Percentiles rank a stretch among this genome's conserved stretches.
These are phyloP conservation scores for Apophysomyces sp. DNA, from an alignment of 371 early-diverging fungal species.

Conservation along the genomic window DNA sequence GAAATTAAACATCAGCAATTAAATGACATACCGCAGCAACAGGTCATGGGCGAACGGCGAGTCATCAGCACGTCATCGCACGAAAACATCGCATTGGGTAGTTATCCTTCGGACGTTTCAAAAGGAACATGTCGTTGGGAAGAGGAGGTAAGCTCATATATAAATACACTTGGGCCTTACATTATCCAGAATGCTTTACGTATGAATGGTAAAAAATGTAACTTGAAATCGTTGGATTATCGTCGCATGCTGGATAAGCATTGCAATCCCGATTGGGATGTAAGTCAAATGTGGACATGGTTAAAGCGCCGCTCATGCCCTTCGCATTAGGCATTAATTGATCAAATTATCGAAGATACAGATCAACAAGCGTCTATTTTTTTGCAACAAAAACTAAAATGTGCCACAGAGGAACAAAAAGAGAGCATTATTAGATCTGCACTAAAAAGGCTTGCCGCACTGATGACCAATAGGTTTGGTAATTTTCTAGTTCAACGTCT, in stretches of 20 bases:
- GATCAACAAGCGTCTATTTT: conserved; percentile 80
- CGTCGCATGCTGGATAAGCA: conserved; percentile 32
- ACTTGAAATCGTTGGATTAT: conserved; percentile 13
- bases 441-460: conserved; percentile 49
- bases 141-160: conserved; percentile 5
- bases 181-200: neutral
- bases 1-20: neutral
- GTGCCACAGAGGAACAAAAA: conserved; percentile 53
- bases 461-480: conserved; percentile 79
- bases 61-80: neutral
- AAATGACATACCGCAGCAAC: neutral
- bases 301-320: neutral
- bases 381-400: conserved; percentile 71
- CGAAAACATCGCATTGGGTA: neutral
- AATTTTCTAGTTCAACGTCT: conserved; percentile 78
- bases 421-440: conserved; percentile 62
- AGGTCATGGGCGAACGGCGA: neutral
- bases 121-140: neutral
- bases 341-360: conserved; percentile 68
- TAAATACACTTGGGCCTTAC: neutral
- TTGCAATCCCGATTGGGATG: conserved; percentile 29
- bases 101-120: neutral
- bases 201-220: neutral
- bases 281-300: conserved; percentile 5
- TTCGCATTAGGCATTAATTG: conserved; percentile 39